Conservation (phyloP, 192 early-diverging fungal genomes). For the Coemansia sp. region DNA sequence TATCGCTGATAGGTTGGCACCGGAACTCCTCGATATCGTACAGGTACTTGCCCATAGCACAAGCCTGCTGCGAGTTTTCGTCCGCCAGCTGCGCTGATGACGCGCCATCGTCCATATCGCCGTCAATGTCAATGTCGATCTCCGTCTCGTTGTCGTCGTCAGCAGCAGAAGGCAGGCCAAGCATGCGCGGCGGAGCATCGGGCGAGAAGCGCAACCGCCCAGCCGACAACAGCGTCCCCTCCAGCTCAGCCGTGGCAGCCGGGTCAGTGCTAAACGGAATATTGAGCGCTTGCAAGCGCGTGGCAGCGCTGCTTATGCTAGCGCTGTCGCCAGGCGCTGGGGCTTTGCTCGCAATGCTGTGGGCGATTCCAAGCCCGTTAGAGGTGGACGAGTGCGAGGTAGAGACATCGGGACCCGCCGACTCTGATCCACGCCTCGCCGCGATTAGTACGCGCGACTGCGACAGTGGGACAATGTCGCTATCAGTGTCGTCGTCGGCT, state of each 20-base stretch:
- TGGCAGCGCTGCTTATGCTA: slow-evolving; percentile 5
- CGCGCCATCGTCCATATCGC: not conserved
- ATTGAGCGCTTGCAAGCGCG: slow-evolving; percentile 8
- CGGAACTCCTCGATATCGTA: slow-evolving; percentile 48
- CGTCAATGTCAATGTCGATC: slow-evolving; percentile 1
- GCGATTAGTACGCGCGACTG: slow-evolving; percentile 36
- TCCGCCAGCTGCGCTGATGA: slow-evolving; percentile 5
- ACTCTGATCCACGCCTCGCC: slow-evolving; percentile 6
- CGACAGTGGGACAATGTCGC: slow-evolving; percentile 51
- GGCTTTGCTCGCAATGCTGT: not conserved
- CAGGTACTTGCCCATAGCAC: slow-evolving; percentile 53
- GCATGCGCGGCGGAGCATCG: slow-evolving; percentile 16
- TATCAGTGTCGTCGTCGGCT: slow-evolving; percentile 37
- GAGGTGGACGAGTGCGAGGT: not conserved
- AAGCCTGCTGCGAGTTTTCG: slow-evolving; percentile 43
- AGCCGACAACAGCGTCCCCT: slow-evolving; percentile 5
- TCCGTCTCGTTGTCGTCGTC: slow-evolving; percentile 9
- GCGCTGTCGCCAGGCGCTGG: not conserved
- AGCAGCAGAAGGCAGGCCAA: not conserved
- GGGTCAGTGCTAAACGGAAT: slow-evolving; percentile 7
- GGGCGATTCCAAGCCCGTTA: slow-evolving; percentile 7
- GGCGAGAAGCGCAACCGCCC: slow-evolving; percentile 38
- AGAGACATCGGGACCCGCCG: not conserved
- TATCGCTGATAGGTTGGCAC: slow-evolving; percentile 19
- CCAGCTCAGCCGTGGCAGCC: slow-evolving; percentile 11